Conservation (phyloP, 2,329 filamentous ascomycete species). For the Diaporthe vaccinii region DNA sequence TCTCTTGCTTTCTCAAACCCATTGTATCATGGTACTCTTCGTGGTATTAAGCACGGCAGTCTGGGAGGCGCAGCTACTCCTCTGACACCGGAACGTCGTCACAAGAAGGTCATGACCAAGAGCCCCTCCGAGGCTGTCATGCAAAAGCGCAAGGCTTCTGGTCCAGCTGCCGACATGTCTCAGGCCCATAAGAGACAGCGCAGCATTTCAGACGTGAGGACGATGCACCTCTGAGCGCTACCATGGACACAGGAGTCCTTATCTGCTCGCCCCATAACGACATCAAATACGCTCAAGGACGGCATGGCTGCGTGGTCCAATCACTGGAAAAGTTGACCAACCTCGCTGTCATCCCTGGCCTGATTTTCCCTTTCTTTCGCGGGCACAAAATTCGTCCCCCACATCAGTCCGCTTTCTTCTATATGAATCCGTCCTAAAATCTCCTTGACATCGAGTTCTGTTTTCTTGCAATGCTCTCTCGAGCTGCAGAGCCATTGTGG, state of each 20-base stretch:
- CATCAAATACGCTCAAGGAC: constrained; percentile 60
- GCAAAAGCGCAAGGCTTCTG: constrained; percentile 69
- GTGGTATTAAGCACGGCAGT: constrained; percentile 75
- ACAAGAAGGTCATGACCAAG: constrained; percentile 62
- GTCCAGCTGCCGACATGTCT: constrained; percentile 50
- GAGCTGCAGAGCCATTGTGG: background rate
- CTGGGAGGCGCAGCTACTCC: constrained; percentile 75
- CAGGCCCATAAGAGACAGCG: constrained; percentile 68
- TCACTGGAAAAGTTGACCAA: background rate
- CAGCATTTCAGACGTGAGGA: constrained; percentile 70
- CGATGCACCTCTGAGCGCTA: constrained; percentile 50
- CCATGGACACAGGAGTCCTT: background rate
- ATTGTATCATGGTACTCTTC: constrained; percentile 71
- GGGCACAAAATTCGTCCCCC: background rate
- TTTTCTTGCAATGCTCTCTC: background rate
- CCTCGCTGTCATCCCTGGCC: constrained; percentile 41
- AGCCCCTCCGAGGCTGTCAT: constrained; percentile 64
- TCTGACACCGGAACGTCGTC: constrained; percentile 76
- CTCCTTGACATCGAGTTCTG: background rate
- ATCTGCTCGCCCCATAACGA: background rate
- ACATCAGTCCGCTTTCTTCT: background rate
- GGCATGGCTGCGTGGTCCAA: constrained; percentile 51
- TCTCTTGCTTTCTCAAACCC: constrained; percentile 73
- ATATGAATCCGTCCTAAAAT: background rate
- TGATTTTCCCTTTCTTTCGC: background rate